Base-by-base conservation (phyloP, 2,329 filamentous ascomycete genomes). In the Penicillium olsonii region DNA sequence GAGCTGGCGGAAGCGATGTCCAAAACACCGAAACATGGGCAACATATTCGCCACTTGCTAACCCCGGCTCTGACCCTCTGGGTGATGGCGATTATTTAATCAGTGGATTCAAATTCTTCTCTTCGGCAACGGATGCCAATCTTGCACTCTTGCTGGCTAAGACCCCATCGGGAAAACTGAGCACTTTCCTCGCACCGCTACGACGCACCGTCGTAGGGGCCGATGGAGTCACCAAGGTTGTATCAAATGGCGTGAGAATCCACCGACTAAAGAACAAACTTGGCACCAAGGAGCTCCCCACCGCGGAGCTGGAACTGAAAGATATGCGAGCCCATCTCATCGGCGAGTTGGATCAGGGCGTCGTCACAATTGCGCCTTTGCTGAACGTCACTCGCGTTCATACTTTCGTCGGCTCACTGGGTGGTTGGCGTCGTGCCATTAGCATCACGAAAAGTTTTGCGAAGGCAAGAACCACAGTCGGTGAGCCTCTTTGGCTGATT, bases 51-150 rank as follows among this genome's bases (percentile, higher is more conserved):
- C 62, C 63, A 6, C 19, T 56, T 3, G 12, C 44, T 10, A 54
- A 20, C 2, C 26, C 49, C 7, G 42, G 49, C 1, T n/a, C 14
- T 0, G 54, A 54, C 17, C 31, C 54, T 7, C 37, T 61, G 0
- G 65, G 54, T 10, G 59, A 62, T 10, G 68, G 69, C 5, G 66
- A 64, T 26, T 72, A 69, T 42, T 45, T 67, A 5, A 78, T 89
- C 51, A 77, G 75, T 27, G 87, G 87, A 0, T 88, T 88, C 75
- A 88, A 89, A 61, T 89, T 85, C 79, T 87, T 88, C 69, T 84
- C 81, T 33, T 83, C 78, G 3, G 85, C 84, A 0, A 87, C 84
- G 0, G 85, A 87, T 63, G 79, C 80, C 0, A 75, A 84, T 40
- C 83, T 87, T 77, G 75, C 29, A 12, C 29, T 90, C 4, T 68